A percentile compares a stretch with the other conserved stretches of the same genome.
Conservation (phyloP, 257 asterid species). For the Oldenlandia corymbosa region DNA sequence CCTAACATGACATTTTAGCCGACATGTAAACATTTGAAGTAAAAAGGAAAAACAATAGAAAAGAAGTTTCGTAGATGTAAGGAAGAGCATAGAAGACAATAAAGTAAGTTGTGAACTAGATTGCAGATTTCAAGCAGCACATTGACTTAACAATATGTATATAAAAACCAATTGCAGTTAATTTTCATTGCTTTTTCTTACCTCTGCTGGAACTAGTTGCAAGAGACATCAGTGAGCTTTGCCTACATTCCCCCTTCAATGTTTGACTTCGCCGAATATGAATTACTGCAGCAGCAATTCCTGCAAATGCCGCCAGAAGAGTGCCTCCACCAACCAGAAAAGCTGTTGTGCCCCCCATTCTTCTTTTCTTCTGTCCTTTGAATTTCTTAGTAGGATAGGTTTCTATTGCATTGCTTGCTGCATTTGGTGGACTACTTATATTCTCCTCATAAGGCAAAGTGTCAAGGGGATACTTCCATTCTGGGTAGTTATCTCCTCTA, state of each 20-base stretch:
- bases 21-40: not conserved
- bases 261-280: slow-evolving; percentile 23
- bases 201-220: slow-evolving; percentile 46
- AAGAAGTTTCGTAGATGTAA: not conserved
- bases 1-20: not conserved
- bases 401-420: slow-evolving; percentile 56
- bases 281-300: slow-evolving; percentile 24
- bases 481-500: slow-evolving; percentile 51
- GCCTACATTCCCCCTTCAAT: slow-evolving; percentile 27
- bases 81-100: not conserved
- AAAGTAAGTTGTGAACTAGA: not conserved
- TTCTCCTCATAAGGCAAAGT: slow-evolving; percentile 41
- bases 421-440: slow-evolving; percentile 54
- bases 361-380: slow-evolving; percentile 32
- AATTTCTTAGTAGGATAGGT: slow-evolving; percentile 38
- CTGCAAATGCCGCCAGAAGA: slow-evolving; percentile 47
- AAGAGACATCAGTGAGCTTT: slow-evolving; percentile 38
- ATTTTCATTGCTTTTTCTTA: slow-evolving; percentile 14
- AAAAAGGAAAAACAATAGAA: not conserved
- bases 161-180: not conserved
- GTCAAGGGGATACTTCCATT: slow-evolving; percentile 73
- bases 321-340: slow-evolving; percentile 43
- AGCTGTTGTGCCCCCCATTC: slow-evolving; percentile 32
- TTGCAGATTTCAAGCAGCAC: not conserved
- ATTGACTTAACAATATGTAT: not conserved